phyloP scores from a whole-genome alignment of 163 green algal genomes.

The Prototheca wickerhamii region DNA sequence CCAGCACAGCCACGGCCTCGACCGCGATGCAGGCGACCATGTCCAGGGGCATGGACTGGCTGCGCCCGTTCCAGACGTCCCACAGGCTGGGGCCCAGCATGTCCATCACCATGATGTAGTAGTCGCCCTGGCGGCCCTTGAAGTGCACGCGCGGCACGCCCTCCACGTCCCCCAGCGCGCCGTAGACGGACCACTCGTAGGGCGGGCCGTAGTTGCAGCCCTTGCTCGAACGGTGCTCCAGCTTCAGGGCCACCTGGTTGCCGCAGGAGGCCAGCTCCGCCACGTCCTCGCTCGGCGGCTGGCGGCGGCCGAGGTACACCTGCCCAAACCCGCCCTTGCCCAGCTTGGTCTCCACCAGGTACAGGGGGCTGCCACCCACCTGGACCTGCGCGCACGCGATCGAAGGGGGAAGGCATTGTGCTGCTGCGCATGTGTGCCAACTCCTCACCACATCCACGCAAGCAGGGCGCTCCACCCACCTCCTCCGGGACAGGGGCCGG shows the following conservation, averaged over 20 bases:
- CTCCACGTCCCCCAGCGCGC: constrained; percentile 68
- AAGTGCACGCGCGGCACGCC: constrained; percentile 96
- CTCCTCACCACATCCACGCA: background rate
- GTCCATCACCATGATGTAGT: constrained; percentile 99
- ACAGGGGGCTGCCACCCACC: constrained; percentile 88
- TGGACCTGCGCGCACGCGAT: constrained; percentile 61
- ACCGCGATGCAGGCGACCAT: constrained; percentile 99
- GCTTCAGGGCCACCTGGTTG: constrained; percentile 59
- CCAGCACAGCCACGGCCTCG: constrained; percentile 93
- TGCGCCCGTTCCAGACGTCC: constrained; percentile 95
- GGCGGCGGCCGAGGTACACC: constrained; percentile 77
- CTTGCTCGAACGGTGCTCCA: constrained; percentile 83
- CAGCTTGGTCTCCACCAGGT: constrained; percentile 91
- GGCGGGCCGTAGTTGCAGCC: constrained; percentile 80
- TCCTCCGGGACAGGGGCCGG: constrained; percentile 64
- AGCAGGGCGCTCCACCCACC: constrained; percentile 22
- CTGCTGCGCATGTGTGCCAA: background rate
- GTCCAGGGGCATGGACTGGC: constrained; percentile 92
- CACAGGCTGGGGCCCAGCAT: constrained; percentile 94
- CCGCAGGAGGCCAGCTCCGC: constrained; percentile 17
- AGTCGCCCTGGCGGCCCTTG: constrained; percentile 96
- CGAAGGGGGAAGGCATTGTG: background rate
- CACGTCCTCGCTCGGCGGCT: constrained; percentile 32
- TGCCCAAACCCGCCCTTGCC: constrained; percentile 97
- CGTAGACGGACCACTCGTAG: constrained; percentile 87